These are phyloP conservation scores for Lasiosphaeria hispida DNA, from an alignment of 495 filamentous ascomycete species.

Conservation along the genomic window DNA sequence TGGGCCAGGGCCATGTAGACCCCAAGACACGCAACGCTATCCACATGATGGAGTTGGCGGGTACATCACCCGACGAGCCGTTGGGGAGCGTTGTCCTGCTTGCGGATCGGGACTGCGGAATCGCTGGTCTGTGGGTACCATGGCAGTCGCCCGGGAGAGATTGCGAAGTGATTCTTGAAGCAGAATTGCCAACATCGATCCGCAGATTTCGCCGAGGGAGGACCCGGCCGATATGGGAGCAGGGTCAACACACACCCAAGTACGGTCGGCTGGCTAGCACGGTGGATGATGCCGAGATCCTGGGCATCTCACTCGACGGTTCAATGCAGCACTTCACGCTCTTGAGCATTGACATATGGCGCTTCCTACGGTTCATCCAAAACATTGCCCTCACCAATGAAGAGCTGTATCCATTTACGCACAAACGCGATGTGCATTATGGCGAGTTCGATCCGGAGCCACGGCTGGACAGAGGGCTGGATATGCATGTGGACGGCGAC, in stretches of 20 bases:
- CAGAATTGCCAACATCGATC: conserved; percentile 48
- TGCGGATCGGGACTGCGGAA: conserved; percentile 45
- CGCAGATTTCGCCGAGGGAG: conserved; percentile 45
- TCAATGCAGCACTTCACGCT: conserved; percentile 61
- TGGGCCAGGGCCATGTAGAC: conserved; percentile 36
- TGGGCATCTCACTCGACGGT: conserved; percentile 67
- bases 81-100: conserved; percentile 38
- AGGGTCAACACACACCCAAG: conserved; percentile 19
- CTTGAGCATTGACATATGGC: conserved; percentile 52
- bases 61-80: conserved; percentile 16
- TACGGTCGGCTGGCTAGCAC: conserved; percentile 31
- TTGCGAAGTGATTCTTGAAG: conserved; percentile 50
- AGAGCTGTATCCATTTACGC: conserved; percentile 23
- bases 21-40: conserved; percentile 33
- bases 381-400: conserved; percentile 47
- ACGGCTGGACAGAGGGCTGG: conserved; percentile 25
- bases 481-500: conserved; percentile 69
- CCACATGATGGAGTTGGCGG: conserved; percentile 40
- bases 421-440: conserved; percentile 10
- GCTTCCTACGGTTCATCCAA: conserved; percentile 62
- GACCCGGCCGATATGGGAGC: conserved; percentile 44
- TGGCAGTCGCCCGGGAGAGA: conserved; percentile 36
- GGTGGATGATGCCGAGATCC: conserved; percentile 41
- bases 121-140: conserved; percentile 53
- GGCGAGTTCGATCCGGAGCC: conserved; percentile 27